phyloP scores from a whole-genome alignment of 2,329 filamentous ascomycete species.

The Penicillium fuscoglaucum region DNA sequence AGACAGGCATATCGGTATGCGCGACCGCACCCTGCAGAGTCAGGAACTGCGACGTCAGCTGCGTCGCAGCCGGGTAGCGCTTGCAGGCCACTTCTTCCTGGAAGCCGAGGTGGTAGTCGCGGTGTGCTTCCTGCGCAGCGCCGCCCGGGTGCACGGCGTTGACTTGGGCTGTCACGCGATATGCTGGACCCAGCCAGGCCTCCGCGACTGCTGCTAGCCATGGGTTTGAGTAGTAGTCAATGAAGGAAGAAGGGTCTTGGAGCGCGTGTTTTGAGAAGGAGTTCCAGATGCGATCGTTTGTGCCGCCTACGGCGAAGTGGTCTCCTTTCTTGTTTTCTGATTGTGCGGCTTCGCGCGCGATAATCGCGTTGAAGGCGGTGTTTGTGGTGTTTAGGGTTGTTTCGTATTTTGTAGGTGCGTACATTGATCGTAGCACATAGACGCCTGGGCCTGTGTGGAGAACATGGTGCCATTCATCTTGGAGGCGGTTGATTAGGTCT shows the following conservation, averaged over 20 bases:
- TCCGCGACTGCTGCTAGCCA: slow-evolving; percentile 56
- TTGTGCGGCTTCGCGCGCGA: slow-evolving; percentile 46
- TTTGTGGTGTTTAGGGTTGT: slow-evolving; percentile 51
- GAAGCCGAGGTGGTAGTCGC: slow-evolving; percentile 67
- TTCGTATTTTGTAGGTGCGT: slow-evolving; percentile 38
- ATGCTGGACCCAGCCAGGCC: slow-evolving; percentile 61
- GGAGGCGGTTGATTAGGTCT: slow-evolving; percentile 43
- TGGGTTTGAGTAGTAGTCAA: slow-evolving; percentile 61
- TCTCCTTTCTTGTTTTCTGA: slow-evolving; percentile 50
- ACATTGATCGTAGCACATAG: slow-evolving; percentile 58
- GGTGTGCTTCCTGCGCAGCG: slow-evolving; percentile 57
- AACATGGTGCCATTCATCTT: slow-evolving; percentile 62
- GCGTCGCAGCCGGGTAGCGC: slow-evolving; percentile 54
- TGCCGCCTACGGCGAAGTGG: slow-evolving; percentile 59
- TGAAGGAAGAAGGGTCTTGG: slow-evolving; percentile 54
- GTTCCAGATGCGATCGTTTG: slow-evolving; percentile 66
- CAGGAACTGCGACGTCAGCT: slow-evolving; percentile 57
- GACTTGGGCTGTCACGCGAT: slow-evolving; percentile 62
- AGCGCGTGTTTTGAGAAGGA: slow-evolving; percentile 63
- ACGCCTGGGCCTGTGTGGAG: slow-evolving; percentile 60
- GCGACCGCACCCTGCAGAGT: slow-evolving; percentile 65
- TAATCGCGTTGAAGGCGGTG: slow-evolving; percentile 51
- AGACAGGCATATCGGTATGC: slow-evolving; percentile 60
- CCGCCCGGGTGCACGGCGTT: slow-evolving; percentile 64
- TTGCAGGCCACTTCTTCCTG: slow-evolving; percentile 52